Evolutionary conservation across 495 filamentous ascomycete species (phyloP), one percentile per base, ranked within the genome.

Genomic region (Corynascus novoguineensis): DNA sequence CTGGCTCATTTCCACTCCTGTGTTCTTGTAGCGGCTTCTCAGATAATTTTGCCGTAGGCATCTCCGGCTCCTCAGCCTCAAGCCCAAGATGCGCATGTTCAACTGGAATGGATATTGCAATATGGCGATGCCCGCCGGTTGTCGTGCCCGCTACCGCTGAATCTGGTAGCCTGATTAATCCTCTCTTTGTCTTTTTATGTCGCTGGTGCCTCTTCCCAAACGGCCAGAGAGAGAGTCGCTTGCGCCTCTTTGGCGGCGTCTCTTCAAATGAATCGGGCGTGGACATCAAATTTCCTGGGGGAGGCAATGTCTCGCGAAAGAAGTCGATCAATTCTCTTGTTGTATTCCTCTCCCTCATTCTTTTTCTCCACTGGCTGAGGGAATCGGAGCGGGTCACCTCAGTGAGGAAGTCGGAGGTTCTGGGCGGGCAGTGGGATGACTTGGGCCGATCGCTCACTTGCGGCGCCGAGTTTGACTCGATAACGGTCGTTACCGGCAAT

Each of bases 91-190:
- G 57, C 2, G 52, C 65, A 48, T 72, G 53, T 41, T 73, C 63
- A 14, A 61, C n/a, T 0, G 78, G 78, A 17, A 81, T 78, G 22
- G 77, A 78, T 41, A 81, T 81, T 15, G 76, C 77, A 60, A 80
- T 79, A 57, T 81, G 71, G 1, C 71, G 68, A 51, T 73, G 65
- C 2, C 78, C 77, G 2, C 57, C 66, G 0, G 53, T 73, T 0
- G 73, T 77, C 24, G 61, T 70, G 4, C 73, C 70, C 9, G 72
- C 70, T 9, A 77, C 69, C 1, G 78, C 73, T 35, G 70, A 71
- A 57, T 80, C 75, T 11, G 79, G 78, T 17, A 80, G 61, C 48
- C 58, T 60, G 31, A 80, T 65, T 1, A 59, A 37, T 1, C 64
- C 64, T 37, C 29, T 34, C 17, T 54, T 45, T 38, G 19, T 12